Base-by-base conservation (phyloP, 345 rosid genomes). In the Pistacia vera region DNA sequence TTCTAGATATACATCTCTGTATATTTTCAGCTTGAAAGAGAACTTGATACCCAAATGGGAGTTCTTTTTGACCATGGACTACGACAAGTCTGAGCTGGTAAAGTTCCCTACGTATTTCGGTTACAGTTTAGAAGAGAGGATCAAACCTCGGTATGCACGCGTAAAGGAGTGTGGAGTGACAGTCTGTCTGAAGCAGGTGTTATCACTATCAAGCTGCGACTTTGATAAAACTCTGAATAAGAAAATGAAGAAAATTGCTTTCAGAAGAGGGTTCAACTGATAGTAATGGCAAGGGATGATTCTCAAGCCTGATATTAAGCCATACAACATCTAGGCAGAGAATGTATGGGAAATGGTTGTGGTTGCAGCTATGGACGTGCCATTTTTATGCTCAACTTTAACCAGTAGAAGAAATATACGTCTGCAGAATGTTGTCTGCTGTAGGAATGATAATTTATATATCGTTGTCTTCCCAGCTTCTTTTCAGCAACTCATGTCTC, bases 1-100 rank as follows among this genome's bases (percentile, higher is more conserved):
- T 7, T 49, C 54, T 9, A 49, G 54, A 49, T 56, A 13, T 56
- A 20, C 22, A 56, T 7, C 20, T 56, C 22, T 56, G 17, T 56
- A 56, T 16, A 56, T 8, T 56, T 16, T 12, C 5, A 56, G 59
- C 59, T 56, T 56, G 59, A 56, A 4, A 56, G 20, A n/a, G 59
- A 56, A 56, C 59, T 56, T 56, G 59, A 56, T 56, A n/a, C 59
- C 59, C 14, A 56, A 56, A 56, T 56, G 59, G 59, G 59, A 56
- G 22, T 49, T 49, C 54, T 56, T 56, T 56, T 56, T 56, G 20
- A 56, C 59, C 22, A 56, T 56, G 59, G 59, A 56, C 17, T 56
- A 56, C 16, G 3, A 18, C n/a, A 56, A 56, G 22, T 56, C 59
- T 4, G 59, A 56, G 22, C 59, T 56, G 22, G 59, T 16, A 13